Base-by-base conservation (phyloP, 352 stramenopile genomes). In the Globisporangium paroecandrum region DNA sequence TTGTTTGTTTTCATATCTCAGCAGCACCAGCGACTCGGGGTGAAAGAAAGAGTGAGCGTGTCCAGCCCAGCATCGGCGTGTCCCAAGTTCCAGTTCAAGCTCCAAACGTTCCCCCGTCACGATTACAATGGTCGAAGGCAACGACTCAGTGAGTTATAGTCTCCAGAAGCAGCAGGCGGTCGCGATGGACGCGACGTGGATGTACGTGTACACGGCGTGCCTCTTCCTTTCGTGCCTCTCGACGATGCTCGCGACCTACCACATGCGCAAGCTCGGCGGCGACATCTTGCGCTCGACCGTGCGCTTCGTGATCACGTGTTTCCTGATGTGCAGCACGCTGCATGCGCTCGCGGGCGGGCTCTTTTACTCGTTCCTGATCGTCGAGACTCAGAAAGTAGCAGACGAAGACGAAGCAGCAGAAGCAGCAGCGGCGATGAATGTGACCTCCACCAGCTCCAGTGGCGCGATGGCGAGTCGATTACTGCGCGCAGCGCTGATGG, bases 281-380 rank as follows among this genome's bases (percentile, higher is more conserved):
- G 82, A 90, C 76, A 66, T 89, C 25, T 75, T 89, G 22, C 82
- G 82, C 58, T 90, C 82, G n/a, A 87, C 81, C 25, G 82, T 90
- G 61, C 82, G 82, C 60, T 90, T 90, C 65, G 82, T 90, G 46
- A 88, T 87, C 57, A 75, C 70, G 51, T 81, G 76, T 61, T 89
- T 90, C 63, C 68, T 90, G 13, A 47, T 87, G n/a, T 85, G 73
- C 59, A 87, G 70, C 29, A 77, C 76, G 24, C 38, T 89, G 41
- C 78, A 89, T 62, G 77, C 82, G 24, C 58, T 90, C 4, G 66
- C 76, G 0, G 82, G 77, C 25, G 79, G 76, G 18, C 58, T 83
- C 13, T 89, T 90, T 57, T 89, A 90, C 73, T 69, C 75, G 36
- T 84, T 74, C 59, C 71, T 90, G n/a, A 80, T 87, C 53, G 57